Evolutionary conservation across 805 yeast genomes (phyloP).

Genomic region (Teunomyces cretensis): DNA sequence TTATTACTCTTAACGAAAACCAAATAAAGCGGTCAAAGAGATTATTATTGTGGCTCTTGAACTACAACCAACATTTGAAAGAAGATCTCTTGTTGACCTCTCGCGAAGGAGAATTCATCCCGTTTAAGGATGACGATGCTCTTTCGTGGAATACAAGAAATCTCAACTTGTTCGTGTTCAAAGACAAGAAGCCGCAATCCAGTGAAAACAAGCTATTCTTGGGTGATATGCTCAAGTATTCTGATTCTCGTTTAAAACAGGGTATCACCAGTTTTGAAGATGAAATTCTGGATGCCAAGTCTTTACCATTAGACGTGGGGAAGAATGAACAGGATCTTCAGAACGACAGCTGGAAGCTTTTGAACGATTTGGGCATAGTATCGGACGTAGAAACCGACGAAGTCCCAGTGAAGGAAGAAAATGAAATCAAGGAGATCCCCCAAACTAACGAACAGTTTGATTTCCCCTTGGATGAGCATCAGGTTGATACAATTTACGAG

Average conservation of each 20-base stretch:
- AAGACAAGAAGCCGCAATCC: not conserved
- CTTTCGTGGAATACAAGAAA: constrained; percentile 32
- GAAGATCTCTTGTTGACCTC: constrained; percentile 16
- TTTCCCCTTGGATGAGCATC: constrained; percentile 8
- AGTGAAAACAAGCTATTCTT: constrained; percentile 3
- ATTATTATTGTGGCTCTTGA: constrained; percentile 38
- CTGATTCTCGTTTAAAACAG: constrained; percentile 14
- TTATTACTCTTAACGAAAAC: constrained; percentile 26
- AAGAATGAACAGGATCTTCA: constrained; percentile 7
- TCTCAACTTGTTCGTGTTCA: constrained; percentile 7
- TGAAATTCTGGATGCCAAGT: constrained; percentile 15
- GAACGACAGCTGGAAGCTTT: constrained; percentile 16
- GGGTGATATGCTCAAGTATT: constrained; percentile 12
- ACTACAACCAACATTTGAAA: constrained; percentile 28
- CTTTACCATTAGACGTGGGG: constrained; percentile 9
- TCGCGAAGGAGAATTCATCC: constrained; percentile 15
- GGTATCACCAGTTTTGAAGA: constrained; percentile 11
- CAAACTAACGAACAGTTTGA: not conserved
- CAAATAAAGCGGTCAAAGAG: constrained; percentile 38
- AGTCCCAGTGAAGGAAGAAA: not conserved
- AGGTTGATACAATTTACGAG: constrained; percentile 22
- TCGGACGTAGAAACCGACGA: constrained; percentile 1
- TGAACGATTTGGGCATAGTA: constrained; percentile 18
- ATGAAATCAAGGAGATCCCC: constrained; percentile 3
- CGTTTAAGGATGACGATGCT: constrained; percentile 30